Evolutionary conservation across 768 basidiomycete species (phyloP).

Genomic region (Xanthoconium purpureum): DNA sequence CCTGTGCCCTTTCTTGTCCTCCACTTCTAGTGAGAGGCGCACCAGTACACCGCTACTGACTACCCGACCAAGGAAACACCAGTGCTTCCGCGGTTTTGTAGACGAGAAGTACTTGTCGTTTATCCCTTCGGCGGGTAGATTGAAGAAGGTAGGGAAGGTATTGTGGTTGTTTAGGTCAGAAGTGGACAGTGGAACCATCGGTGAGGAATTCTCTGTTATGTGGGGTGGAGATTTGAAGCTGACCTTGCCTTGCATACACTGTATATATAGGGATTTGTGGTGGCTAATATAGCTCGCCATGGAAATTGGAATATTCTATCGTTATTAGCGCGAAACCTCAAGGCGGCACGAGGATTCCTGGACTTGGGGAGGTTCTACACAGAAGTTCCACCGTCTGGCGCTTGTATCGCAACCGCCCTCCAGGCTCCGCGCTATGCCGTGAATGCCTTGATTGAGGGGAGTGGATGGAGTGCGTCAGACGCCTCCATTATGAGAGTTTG

Average conservation of each 20-base stretch:
- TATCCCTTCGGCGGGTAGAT: slow-evolving; percentile 24
- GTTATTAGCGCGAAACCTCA: not conserved
- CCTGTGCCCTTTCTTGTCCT: slow-evolving; percentile 25
- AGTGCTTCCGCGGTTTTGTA: slow-evolving; percentile 26
- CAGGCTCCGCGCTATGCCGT: slow-evolving; percentile 9
- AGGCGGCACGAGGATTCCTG: not conserved
- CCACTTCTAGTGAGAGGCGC: slow-evolving; percentile 29
- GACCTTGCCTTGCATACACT: not conserved
- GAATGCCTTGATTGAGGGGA: slow-evolving; percentile 3
- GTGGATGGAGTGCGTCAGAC: not conserved
- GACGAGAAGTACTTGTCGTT: slow-evolving; percentile 21
- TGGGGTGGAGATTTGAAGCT: not conserved
- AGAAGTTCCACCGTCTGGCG: slow-evolving; percentile 1
- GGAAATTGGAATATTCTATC: not conserved
- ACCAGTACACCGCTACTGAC: slow-evolving; percentile 25
- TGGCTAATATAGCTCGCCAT: not conserved
- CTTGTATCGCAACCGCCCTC: not conserved
- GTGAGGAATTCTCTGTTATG: slow-evolving; percentile 2
- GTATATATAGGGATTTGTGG: slow-evolving; percentile 16
- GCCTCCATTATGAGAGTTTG: not conserved
- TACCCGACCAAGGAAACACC: slow-evolving; percentile 31
- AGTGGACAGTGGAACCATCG: slow-evolving; percentile 18
- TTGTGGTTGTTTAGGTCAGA: slow-evolving; percentile 27
- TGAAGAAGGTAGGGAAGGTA: slow-evolving; percentile 24
- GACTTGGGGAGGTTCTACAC: not conserved